A percentile compares a stretch with the other conserved stretches of the same genome.
Conservation (phyloP, 2,329 filamentous ascomycete species). For the Talaromyces albobiverticillius region DNA sequence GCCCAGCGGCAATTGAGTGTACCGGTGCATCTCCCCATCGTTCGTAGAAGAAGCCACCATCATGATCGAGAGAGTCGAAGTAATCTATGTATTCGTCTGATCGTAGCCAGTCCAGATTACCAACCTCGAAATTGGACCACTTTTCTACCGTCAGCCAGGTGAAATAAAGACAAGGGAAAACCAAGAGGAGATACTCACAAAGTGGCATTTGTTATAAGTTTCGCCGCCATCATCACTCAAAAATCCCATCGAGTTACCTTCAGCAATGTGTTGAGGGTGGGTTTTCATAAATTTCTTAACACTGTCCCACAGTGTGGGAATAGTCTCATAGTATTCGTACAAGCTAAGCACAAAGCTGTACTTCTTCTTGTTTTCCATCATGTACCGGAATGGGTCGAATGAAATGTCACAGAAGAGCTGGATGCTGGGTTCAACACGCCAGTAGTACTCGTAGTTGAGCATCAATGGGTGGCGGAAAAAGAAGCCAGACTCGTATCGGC, state of each 20-base stretch:
- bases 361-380: constrained; percentile 95
- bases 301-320: constrained; percentile 92
- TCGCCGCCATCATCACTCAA: constrained; percentile 88
- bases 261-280: constrained; percentile 80
- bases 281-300: constrained; percentile 90
- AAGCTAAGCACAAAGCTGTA: constrained; percentile 95
- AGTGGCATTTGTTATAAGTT: constrained; percentile 96
- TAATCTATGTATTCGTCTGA: constrained; percentile 86
- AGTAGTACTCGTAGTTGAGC: constrained; percentile 98
- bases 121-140: constrained; percentile 99
- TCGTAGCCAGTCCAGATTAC: constrained; percentile 88
- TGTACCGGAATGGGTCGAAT: constrained; percentile 94
- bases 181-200: constrained; percentile 58
- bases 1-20: constrained; percentile 88
- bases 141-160: constrained; percentile 34
- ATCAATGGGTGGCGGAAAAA: constrained; percentile 95
- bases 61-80: constrained; percentile 81
- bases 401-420: constrained; percentile 94
- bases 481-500: constrained; percentile 97
- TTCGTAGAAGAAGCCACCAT: constrained; percentile 98
- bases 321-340: constrained; percentile 96
- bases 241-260: constrained; percentile 85
- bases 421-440: constrained; percentile 96
- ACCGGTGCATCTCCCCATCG: constrained; percentile 97
- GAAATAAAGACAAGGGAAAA: constrained; percentile 1